These are phyloP conservation scores for Saposhnikovia divaricata DNA, from an alignment of 129 eudicot species.

Conservation along the genomic window DNA sequence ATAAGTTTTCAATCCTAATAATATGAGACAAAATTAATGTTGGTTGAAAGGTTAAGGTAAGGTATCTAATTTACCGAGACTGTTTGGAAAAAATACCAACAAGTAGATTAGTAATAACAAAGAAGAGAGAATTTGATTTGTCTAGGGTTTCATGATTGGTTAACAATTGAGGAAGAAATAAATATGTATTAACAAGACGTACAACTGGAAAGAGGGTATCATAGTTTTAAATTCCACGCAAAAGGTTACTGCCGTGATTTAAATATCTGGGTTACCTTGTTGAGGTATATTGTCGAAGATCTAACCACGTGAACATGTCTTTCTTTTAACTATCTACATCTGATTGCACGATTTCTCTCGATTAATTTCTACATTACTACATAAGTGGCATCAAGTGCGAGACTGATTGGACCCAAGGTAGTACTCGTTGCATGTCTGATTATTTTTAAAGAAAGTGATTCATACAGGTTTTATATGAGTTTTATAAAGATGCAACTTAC, in stretches of 20 bases:
- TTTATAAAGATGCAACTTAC: neutral
- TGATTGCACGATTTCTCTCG: neutral
- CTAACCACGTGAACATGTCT: neutral
- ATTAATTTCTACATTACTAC: too few species aligned
- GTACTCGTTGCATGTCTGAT: neutral
- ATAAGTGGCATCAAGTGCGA: too few species aligned
- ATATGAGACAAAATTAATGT: neutral
- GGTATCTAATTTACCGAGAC: neutral
- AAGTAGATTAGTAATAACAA: too few species aligned
- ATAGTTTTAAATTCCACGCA: too few species aligned
- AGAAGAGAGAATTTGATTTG: neutral
- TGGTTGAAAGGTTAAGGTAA: neutral
- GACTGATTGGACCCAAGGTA: too few species aligned
- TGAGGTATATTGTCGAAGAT: neutral
- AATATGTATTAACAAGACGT: neutral
- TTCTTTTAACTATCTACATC: neutral
- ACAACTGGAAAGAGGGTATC: neutral
- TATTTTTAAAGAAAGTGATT: neutral
- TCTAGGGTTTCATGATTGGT: neutral
- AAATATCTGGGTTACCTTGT: neutral
- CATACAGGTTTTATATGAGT: neutral
- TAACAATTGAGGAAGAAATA: neutral
- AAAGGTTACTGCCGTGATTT: neutral
- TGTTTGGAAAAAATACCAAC: too few species aligned
- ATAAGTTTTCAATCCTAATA: neutral